Evolutionary conservation across 2,329 filamentous ascomycete species (phyloP).

Genomic region (Microdochium paspali): DNA sequence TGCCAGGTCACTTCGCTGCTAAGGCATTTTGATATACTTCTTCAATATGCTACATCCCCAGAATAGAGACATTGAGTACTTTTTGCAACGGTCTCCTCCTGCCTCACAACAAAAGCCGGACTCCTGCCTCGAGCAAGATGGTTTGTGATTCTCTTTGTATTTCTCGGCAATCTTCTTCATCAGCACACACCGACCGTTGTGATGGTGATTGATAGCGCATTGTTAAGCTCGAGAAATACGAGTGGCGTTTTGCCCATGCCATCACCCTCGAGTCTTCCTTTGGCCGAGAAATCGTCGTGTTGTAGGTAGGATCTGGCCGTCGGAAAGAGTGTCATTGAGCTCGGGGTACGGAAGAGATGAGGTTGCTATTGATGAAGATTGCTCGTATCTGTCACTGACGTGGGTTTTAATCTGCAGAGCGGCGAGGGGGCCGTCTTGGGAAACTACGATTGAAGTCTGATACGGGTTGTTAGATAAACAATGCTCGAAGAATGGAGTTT

Average conservation of each 20-base stretch:
- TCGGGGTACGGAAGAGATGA: slow-evolving; percentile 19
- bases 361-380: slow-evolving; percentile 6
- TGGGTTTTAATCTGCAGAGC: slow-evolving; percentile 20
- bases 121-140: too few relatives aligned
- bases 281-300: slow-evolving; percentile 16
- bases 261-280: slow-evolving; percentile 18
- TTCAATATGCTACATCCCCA: too few relatives aligned
- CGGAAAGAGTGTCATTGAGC: slow-evolving; percentile 13
- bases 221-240: slow-evolving; percentile 7
- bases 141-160: too few relatives aligned
- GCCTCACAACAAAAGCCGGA: too few relatives aligned
- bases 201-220: slow-evolving; percentile 8
- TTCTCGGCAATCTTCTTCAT: too few relatives aligned
- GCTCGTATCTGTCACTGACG: slow-evolving; percentile 36
- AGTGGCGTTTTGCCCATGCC: slow-evolving; percentile 2
- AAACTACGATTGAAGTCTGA: slow-evolving; percentile 21
- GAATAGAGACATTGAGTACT: too few relatives aligned
- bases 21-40: too few relatives aligned
- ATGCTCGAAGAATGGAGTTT: too few relatives aligned
- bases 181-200: too few relatives aligned
- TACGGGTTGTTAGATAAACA: background rate
- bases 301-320: slow-evolving; percentile 15
- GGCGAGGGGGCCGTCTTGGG: slow-evolving; percentile 14
- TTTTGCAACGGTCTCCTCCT: too few relatives aligned
- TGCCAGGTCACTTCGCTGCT: too few relatives aligned